These are phyloP conservation scores for Mycena filopes DNA, from an alignment of 768 basidiomycete species.

Conservation along the genomic window DNA sequence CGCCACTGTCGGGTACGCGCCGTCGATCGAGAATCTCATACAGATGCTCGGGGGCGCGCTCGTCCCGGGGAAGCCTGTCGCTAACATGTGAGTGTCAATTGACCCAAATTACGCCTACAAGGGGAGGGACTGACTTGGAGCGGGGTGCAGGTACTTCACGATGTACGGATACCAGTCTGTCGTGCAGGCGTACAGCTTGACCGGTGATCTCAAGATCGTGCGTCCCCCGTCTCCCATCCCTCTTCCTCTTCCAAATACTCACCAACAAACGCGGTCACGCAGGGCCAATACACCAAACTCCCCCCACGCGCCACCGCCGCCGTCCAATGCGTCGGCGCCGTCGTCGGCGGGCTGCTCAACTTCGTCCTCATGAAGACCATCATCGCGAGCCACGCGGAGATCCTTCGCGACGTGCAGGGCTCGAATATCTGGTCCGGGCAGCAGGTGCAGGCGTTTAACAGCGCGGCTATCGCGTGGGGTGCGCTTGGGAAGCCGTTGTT, in stretches of 20 bases:
- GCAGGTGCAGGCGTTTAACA: conserved; percentile 62
- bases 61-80: conserved; percentile 55
- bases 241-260: not conserved
- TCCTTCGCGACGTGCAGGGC: conserved; percentile 58
- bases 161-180: conserved; percentile 47
- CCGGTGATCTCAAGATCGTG: conserved; percentile 46
- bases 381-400: conserved; percentile 46
- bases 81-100: conserved; percentile 49
- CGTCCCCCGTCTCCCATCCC: not conserved
- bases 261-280: not conserved
- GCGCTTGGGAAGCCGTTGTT: conserved; percentile 61
- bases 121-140: too few relatives aligned
- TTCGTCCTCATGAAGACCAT: conserved; percentile 63
- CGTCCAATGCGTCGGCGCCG: conserved; percentile 62
- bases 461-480: conserved; percentile 65
- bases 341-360: conserved; percentile 63
- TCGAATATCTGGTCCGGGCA: conserved; percentile 67
- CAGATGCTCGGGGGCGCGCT: conserved; percentile 60
- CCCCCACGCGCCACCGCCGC: conserved; percentile 68
- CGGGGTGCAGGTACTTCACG: conserved; percentile 44
- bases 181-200: conserved; percentile 40
- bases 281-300: conserved; percentile 61
- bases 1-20: conserved; percentile 54
- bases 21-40: conserved; percentile 47
- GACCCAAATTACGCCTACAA: too few relatives aligned